Evolutionary conservation across 2,329 filamentous ascomycete genomes (phyloP), one percentile per base, ranked within the genome.

Genomic region (Pseudomassariella vexata): DNA sequence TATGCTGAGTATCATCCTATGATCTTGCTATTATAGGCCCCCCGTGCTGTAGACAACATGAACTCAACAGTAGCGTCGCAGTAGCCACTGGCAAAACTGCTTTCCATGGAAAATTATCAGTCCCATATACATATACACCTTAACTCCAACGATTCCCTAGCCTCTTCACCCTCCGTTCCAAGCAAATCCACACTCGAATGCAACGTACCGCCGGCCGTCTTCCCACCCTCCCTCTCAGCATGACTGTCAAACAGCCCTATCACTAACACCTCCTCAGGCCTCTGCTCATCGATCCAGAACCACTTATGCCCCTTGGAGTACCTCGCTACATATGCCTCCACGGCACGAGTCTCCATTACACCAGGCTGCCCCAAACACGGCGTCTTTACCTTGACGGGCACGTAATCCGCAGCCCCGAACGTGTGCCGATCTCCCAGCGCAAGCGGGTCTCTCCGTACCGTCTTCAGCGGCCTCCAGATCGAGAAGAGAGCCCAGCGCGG

Each of bases 161-260:
- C n/a, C n/a, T n/a, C n/a, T n/a, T n/a, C n/a, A n/a, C n/a, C n/a
- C n/a, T n/a, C n/a, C n/a, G n/a, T n/a, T n/a, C n/a, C n/a, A n/a
- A n/a, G n/a, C n/a, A n/a, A n/a, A n/a, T n/a, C n/a, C n/a, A n/a
- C n/a, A n/a, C n/a, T n/a, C n/a, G n/a, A n/a, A n/a, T n/a, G n/a
- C n/a, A n/a, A n/a, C n/a, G n/a, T n/a, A n/a, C n/a, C n/a, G n/a
- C n/a, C n/a, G n/a, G n/a, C n/a, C n/a, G n/a, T n/a, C n/a, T n/a
- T n/a, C n/a, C n/a, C n/a, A n/a, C n/a, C n/a, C n/a, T n/a, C n/a
- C n/a, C n/a, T n/a, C 27, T 47, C 40, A 8, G 28, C 34, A 5
- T 39, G 32, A 28, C 36, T 43, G 22, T 47, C 44, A 34, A 46
- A 49, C 6, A 49, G 30, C 18, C 35, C 28, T 9, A 47, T 38